phyloP scores from a whole-genome alignment of 352 stramenopile genomes.

The Pythium scleroteichum region DNA sequence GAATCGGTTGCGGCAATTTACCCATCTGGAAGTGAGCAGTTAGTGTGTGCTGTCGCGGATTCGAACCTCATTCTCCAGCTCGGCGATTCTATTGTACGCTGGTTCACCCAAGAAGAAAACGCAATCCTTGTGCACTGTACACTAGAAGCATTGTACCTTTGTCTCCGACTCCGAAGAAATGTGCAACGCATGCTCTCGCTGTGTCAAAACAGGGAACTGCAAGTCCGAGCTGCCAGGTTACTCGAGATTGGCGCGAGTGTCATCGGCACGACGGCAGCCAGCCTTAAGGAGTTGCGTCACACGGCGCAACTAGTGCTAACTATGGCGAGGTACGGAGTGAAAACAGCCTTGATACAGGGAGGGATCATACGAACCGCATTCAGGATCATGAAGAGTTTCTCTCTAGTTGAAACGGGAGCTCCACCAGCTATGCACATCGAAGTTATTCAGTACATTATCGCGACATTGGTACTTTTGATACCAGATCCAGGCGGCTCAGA shows the following conservation, averaged over 20 bases:
- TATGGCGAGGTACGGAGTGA: not conserved
- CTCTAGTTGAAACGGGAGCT: not conserved
- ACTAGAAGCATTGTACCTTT: constrained; percentile 17
- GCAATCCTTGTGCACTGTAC: not conserved
- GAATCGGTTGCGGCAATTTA: not conserved
- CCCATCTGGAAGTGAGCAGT: not conserved
- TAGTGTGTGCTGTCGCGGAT: constrained; percentile 7
- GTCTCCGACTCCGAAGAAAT: constrained; percentile 6
- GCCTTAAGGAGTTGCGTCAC: not conserved
- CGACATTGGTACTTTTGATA: constrained; percentile 2
- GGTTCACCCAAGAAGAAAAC: not conserved
- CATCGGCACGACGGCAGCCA: too few species aligned
- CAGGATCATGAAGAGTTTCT: not conserved
- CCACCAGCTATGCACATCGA: not conserved
- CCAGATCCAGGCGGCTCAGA: not conserved
- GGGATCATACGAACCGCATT: not conserved
- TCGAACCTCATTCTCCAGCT: constrained; percentile 12
- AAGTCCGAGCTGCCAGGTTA: not conserved
- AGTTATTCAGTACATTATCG: constrained; percentile 12
- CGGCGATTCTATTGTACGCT: constrained; percentile 5
- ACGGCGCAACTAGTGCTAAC: not conserved
- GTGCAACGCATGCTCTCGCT: constrained; percentile 7
- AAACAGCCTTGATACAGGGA: not conserved
- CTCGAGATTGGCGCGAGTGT: not conserved
- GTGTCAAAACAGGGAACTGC: constrained; percentile 11